Percentiles rank a stretch among this genome's conserved stretches.
phyloP scores from a whole-genome alignment of 306 rosid species.

The Comarum palustre region DNA sequence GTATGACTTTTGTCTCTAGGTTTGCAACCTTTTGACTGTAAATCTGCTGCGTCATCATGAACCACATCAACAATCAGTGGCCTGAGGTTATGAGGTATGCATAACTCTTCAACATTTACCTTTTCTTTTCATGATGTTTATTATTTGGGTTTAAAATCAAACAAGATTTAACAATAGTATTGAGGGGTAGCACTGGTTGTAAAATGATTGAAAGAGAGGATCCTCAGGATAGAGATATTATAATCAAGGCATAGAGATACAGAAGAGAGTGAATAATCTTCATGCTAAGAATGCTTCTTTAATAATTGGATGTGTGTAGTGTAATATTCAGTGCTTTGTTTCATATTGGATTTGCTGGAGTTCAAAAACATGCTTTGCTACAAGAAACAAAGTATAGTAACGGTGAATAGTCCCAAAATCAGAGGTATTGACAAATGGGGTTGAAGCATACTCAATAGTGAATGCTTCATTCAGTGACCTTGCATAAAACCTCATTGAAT shows the following conservation, averaged over 20 bases:
- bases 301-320: neutral
- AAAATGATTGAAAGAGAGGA: neutral
- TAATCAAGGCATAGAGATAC: neutral
- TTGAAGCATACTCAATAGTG: too few relatives aligned
- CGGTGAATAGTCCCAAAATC: neutral
- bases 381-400: too few relatives aligned
- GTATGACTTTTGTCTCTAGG: neutral
- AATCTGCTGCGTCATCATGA: conserved; percentile 5
- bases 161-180: neutral
- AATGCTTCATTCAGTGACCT: too few relatives aligned
- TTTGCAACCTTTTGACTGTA: neutral
- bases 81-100: conserved; percentile 11
- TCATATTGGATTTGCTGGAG: neutral
- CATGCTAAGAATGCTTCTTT: neutral
- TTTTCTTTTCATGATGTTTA: neutral
- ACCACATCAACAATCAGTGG: neutral
- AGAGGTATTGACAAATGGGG: neutral
- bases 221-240: neutral
- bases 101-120: neutral
- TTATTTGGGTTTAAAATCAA: neutral
- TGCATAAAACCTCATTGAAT: neutral
- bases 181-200: neutral
- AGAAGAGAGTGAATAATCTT: neutral
- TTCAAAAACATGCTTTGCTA: neutral
- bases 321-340: neutral